Percentiles rank a stretch among this genome's conserved stretches.
Evolutionary conservation across 768 basidiomycete genomes (phyloP).

Genomic region (Mycena venus): DNA sequence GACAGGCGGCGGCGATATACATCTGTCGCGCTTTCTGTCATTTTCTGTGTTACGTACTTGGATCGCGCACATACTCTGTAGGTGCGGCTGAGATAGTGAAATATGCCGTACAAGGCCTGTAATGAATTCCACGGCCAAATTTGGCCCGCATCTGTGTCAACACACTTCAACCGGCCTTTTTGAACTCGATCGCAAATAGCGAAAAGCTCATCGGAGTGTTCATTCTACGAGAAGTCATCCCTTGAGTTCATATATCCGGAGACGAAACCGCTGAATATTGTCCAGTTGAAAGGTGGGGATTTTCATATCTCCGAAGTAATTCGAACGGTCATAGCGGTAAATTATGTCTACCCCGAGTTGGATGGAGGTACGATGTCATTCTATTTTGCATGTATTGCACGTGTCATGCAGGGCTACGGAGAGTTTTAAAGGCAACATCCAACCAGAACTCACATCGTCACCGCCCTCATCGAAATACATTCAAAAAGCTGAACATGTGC

Average conservation of each 20-base stretch:
- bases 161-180: neutral
- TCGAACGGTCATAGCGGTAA: slow-evolving; percentile 1
- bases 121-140: neutral
- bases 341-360: neutral
- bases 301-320: neutral
- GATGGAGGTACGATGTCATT: slow-evolving; percentile 1
- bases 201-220: neutral
- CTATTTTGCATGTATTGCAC: no score
- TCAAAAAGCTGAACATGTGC: slow-evolving; percentile 1
- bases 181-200: slow-evolving; percentile 2
- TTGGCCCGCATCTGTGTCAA: neutral
- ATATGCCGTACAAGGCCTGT: no score
- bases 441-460: neutral
- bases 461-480: neutral
- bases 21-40: neutral
- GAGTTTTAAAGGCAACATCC: slow-evolving; percentile 5
- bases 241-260: neutral
- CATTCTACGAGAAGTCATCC: neutral
- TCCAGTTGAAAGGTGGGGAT: neutral
- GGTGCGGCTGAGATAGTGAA: neutral
- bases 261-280: neutral
- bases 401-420: neutral
- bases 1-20: neutral
- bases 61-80: slow-evolving; percentile 4
- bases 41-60: neutral